A percentile compares a stretch with the other conserved stretches of the same genome.
These are phyloP conservation scores for Castanea crenata DNA, from an alignment of 306 rosid species.

Conservation along the genomic window DNA sequence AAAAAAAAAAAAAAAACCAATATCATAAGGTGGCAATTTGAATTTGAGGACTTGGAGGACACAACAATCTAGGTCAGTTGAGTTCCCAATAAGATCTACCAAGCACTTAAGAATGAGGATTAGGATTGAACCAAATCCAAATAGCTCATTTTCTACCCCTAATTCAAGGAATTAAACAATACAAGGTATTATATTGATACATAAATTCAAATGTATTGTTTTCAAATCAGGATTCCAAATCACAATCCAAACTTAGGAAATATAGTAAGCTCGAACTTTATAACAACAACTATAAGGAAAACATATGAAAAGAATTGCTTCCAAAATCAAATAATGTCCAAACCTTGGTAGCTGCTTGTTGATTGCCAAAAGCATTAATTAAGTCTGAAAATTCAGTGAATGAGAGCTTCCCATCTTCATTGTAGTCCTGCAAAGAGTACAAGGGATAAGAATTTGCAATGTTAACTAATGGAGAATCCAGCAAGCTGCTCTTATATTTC, in stretches of 20 bases:
- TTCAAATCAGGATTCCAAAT: too few species aligned
- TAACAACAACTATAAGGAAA: not conserved
- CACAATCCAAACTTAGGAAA: not conserved
- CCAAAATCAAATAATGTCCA: conserved; percentile 12
- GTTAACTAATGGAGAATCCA: not conserved
- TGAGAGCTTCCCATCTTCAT: conserved; percentile 88
- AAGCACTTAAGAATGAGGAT: conserved; percentile 4
- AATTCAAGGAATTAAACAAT: not conserved
- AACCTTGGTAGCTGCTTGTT: conserved; percentile 76
- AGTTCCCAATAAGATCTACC: not conserved
- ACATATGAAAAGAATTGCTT: not conserved
- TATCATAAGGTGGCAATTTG: conserved; percentile 4
- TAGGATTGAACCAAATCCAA: conserved; percentile 16
- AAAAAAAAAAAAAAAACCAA: conserved; percentile 13
- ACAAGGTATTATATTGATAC: not conserved
- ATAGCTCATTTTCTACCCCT: not conserved
- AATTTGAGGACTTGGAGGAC: conserved; percentile 16
- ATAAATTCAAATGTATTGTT: too few species aligned
- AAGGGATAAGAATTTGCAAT: conserved; percentile 21
- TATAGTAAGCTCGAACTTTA: conserved; percentile 10
- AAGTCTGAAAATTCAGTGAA: conserved; percentile 77
- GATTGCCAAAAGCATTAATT: conserved; percentile 88
- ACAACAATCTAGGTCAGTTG: not conserved
- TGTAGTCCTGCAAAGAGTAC: conserved; percentile 64
- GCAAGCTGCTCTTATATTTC: not conserved